A percentile compares a stretch with the other conserved stretches of the same genome.
Conservation (phyloP, 352 stramenopile species). For the Blastocystis sp. region DNA sequence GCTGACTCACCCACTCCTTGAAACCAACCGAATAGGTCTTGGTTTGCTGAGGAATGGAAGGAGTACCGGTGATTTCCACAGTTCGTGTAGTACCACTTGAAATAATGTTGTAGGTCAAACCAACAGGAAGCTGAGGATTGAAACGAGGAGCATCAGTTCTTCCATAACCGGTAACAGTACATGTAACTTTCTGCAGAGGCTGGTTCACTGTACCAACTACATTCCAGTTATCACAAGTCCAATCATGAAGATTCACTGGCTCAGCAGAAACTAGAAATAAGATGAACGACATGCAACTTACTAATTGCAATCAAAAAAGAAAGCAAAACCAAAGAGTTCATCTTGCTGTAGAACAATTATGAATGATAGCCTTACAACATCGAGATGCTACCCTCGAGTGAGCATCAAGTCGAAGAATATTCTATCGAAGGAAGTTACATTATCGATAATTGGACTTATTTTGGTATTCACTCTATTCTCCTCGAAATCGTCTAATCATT, state of each 20-base stretch:
- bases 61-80: slow-evolving; percentile 47
- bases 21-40: slow-evolving; percentile 44
- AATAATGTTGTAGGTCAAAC: not conserved
- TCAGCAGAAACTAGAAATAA: slow-evolving; percentile 29
- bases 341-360: not conserved
- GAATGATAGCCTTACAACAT: not conserved
- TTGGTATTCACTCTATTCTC: too few species aligned
- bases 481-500: too few species aligned
- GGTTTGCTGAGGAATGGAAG: slow-evolving; percentile 28
- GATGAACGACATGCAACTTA: not conserved
- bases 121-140: slow-evolving; percentile 34
- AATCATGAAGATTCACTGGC: slow-evolving; percentile 30
- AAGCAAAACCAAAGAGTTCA: not conserved
- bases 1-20: slow-evolving; percentile 44
- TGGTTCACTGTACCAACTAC: slow-evolving; percentile 27
- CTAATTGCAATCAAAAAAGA: slow-evolving; percentile 5
- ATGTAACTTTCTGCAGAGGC: not conserved
- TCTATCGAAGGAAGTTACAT: slow-evolving; percentile 26
- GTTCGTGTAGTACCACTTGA: not conserved
- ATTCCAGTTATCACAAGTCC: slow-evolving; percentile 12
- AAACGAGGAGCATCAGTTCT: slow-evolving; percentile 6
- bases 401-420: not conserved
- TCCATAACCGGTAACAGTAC: not conserved
- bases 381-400: not conserved
- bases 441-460: not conserved